Evolutionary conservation across 208 protist genomes (phyloP), one percentile per base, ranked within the genome.

Genomic region (Leishmania arabica): DNA sequence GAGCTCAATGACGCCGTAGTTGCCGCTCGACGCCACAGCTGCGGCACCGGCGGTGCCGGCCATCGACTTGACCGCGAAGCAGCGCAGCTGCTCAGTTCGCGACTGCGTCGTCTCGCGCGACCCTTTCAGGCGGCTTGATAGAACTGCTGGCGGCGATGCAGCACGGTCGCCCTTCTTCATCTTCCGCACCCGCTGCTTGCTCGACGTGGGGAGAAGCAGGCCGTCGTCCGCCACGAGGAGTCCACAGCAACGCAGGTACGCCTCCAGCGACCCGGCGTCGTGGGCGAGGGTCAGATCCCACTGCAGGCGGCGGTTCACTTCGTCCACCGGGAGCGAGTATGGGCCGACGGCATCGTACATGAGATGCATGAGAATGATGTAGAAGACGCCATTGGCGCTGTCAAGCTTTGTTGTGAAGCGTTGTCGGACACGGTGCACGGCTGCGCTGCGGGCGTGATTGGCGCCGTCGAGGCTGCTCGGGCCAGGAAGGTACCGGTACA

Each of bases 301-400:
- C 80, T 90, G 79, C 74, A 93, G 86, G 17, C 92, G 92, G 1
- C 71, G 62, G 69, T 91, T 86, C 71, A 97, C 68, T 64, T 95
- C 90, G 31, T 91, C 85, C 24, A 96, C 75, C 8, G 83, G 58
- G 37, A 96, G 86, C 21, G 92, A 94, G 81, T 93, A 94, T 7
- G 86, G 77, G 5, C 89, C 92, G 34, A 97, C 93, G 17, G 90
- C 80, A 82, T 97, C 95, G 85, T 96, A 95, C 24, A 96, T 3
- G 24, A 96, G 81, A 54, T 95, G 92, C 91, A 93, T 92, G 11
- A 97, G 82, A 74, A 91, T 78, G 47, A 86, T 70, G 73, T 95
- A 86, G 80, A 91, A 97, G 64, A 80, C 80, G 27, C 84, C 92
- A 45, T 81, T 74, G 21, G 60, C 37, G 51, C 70, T 51, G 74